Evolutionary conservation across 2,329 filamentous ascomycete species (phyloP).

Genomic region (Dactylonectria macrodidyma): DNA sequence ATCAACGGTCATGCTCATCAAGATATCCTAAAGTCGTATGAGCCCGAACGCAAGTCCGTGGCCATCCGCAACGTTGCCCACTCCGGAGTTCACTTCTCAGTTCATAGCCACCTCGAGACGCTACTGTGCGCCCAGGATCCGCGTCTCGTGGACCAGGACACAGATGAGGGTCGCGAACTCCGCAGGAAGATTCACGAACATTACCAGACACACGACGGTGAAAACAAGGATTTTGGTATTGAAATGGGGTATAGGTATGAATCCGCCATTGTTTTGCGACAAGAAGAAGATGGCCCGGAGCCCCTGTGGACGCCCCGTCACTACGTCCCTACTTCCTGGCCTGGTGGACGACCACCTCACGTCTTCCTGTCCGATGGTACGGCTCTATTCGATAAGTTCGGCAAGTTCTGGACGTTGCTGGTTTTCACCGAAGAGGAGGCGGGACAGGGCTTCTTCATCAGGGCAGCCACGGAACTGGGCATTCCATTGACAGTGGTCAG

Average conservation of each 20-base stretch:
- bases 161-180: background rate
- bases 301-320: conserved; percentile 6
- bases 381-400: background rate
- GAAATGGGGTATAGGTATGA: conserved; percentile 47
- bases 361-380: conserved; percentile 12
- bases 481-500: background rate
- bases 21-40: conserved; percentile 43
- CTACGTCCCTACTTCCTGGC: conserved; percentile 20
- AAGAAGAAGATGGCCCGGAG: background rate
- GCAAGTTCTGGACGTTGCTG: conserved; percentile 4
- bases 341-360: conserved; percentile 13
- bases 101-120: background rate
- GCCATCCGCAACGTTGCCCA: conserved; percentile 34
- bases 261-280: background rate
- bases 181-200: conserved; percentile 5
- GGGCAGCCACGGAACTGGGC: background rate
- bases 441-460: background rate
- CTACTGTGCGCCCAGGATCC: background rate
- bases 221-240: conserved; percentile 38
- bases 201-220: background rate
- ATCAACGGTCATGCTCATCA: conserved; percentile 29
- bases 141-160: background rate
- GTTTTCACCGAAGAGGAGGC: background rate
- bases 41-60: conserved; percentile 40
- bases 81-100: conserved; percentile 29